Evolutionary conservation across 2,329 filamentous ascomycete species (phyloP).

Genomic region (Penicillium sp.): DNA sequence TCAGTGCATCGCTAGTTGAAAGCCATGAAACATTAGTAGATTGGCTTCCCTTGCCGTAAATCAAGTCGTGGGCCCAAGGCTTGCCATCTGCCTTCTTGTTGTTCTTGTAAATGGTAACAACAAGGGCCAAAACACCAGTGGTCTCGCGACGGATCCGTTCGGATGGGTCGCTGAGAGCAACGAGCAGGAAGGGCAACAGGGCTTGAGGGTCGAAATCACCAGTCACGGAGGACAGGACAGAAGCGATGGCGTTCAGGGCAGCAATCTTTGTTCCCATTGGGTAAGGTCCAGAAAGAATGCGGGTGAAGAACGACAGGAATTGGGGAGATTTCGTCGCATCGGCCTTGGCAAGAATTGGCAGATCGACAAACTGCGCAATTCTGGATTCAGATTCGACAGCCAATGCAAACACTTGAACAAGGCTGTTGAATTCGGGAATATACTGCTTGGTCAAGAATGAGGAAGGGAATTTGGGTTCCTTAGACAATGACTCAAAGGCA

Average conservation of each 20-base stretch:
- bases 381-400: conserved; percentile 32
- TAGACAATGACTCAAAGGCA: conserved; percentile 34
- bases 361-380: conserved; percentile 35
- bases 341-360: conserved; percentile 39
- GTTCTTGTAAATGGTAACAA: conserved; percentile 55
- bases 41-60: conserved; percentile 63
- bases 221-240: conserved; percentile 52
- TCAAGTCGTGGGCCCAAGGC: conserved; percentile 61
- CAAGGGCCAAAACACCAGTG: conserved; percentile 62
- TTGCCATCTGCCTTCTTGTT: conserved; percentile 43
- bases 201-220: conserved; percentile 70
- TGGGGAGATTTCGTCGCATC: conserved; percentile 61
- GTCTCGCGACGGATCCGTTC: conserved; percentile 76
- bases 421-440: conserved; percentile 39
- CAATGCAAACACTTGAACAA: conserved; percentile 39
- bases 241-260: conserved; percentile 67
- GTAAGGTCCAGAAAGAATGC: conserved; percentile 71
- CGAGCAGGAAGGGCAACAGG: conserved; percentile 77
- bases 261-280: conserved; percentile 68
- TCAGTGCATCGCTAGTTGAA: conserved; percentile 56
- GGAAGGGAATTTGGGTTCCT: conserved; percentile 27
- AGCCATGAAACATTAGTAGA: conserved; percentile 58
- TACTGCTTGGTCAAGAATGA: conserved; percentile 40
- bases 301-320: conserved; percentile 73
- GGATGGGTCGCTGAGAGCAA: conserved; percentile 73